Percentiles rank a stretch among this genome's conserved stretches.
Conservation (phyloP, 75 land plant species). For the Isoetes taiwanensis region DNA sequence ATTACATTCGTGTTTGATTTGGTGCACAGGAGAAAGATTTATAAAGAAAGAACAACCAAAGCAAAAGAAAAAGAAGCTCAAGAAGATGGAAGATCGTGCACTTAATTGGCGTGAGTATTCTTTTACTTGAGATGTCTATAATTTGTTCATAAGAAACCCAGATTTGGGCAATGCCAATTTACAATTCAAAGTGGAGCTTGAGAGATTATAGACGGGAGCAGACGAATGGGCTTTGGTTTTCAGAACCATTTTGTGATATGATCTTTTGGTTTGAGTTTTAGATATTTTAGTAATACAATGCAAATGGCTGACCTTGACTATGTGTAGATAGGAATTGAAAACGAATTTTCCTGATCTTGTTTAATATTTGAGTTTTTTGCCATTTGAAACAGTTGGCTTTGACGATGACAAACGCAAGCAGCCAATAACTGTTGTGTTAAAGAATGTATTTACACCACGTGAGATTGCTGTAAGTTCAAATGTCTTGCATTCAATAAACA, state of each 20-base stretch:
- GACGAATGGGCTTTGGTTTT: too few relatives aligned
- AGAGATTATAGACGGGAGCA: too few relatives aligned
- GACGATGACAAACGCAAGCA: conserved; percentile 70
- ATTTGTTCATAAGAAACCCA: too few relatives aligned
- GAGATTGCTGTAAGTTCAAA: conserved; percentile 52
- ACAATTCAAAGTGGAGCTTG: too few relatives aligned
- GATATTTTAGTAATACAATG: too few relatives aligned
- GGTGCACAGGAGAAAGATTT: conserved; percentile 60
- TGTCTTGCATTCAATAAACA: neutral
- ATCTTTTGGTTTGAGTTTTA: too few relatives aligned
- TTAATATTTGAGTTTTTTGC: neutral
- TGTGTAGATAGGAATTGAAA: too few relatives aligned
- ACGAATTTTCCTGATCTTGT: neutral
- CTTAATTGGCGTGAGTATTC: conserved; percentile 89
- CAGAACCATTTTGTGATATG: too few relatives aligned
- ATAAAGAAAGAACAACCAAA: conserved; percentile 58
- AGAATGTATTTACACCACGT: conserved; percentile 68
- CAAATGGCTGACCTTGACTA: too few relatives aligned
- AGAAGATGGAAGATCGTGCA: conserved; percentile 69
- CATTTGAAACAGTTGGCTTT: conserved; percentile 54
- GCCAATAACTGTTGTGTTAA: conserved; percentile 63
- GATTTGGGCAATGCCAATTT: too few relatives aligned
- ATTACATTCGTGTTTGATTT: neutral
- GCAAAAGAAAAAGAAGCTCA: conserved; percentile 83
- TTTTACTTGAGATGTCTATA: too few relatives aligned